Percentiles rank a stretch among this genome's conserved stretches.
These are phyloP conservation scores for Blastobotrys muscicola DNA, from an alignment of 805 yeast genomes.

Conservation along the genomic window DNA sequence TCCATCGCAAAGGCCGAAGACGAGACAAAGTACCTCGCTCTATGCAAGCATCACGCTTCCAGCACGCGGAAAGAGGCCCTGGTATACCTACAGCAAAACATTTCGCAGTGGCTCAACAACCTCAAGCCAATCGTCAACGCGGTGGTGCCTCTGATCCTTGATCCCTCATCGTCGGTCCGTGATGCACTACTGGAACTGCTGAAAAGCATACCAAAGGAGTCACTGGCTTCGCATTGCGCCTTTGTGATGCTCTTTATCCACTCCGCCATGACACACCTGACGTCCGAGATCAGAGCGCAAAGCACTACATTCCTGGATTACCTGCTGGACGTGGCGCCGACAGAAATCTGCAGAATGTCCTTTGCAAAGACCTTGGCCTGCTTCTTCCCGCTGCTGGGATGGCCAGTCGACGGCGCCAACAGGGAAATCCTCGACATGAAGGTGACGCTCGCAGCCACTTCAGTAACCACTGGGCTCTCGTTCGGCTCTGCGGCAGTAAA, in stretches of 20 bases:
- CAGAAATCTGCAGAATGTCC: slow-evolving; percentile 47
- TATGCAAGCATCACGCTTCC: slow-evolving; percentile 65
- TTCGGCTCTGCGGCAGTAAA: slow-evolving; percentile 17
- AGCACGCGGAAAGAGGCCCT: slow-evolving; percentile 66
- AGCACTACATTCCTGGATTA: slow-evolving; percentile 59
- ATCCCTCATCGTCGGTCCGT: slow-evolving; percentile 58
- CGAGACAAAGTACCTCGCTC: slow-evolving; percentile 50
- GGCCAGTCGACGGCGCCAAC: slow-evolving; percentile 39
- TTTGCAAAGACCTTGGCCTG: slow-evolving; percentile 64
- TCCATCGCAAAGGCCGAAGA: slow-evolving; percentile 20
- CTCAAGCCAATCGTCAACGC: slow-evolving; percentile 48
- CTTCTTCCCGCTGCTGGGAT: slow-evolving; percentile 61
- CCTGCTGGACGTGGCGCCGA: slow-evolving; percentile 46
- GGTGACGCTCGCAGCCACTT: slow-evolving; percentile 23
- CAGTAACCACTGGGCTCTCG: slow-evolving; percentile 27
- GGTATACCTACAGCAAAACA: slow-evolving; percentile 37
- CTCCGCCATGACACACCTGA: slow-evolving; percentile 90
- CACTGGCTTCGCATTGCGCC: slow-evolving; percentile 29
- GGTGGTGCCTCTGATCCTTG: slow-evolving; percentile 56
- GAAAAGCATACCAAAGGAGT: slow-evolving; percentile 15
- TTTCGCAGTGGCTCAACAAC: slow-evolving; percentile 29
- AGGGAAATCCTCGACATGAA: slow-evolving; percentile 5
- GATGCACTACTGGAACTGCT: slow-evolving; percentile 40
- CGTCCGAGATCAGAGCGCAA: slow-evolving; percentile 63
- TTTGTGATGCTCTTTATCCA: slow-evolving; percentile 57